These are phyloP conservation scores for Babesia bovis DNA, from an alignment of 169 alveolate species.

Conservation along the genomic window DNA sequence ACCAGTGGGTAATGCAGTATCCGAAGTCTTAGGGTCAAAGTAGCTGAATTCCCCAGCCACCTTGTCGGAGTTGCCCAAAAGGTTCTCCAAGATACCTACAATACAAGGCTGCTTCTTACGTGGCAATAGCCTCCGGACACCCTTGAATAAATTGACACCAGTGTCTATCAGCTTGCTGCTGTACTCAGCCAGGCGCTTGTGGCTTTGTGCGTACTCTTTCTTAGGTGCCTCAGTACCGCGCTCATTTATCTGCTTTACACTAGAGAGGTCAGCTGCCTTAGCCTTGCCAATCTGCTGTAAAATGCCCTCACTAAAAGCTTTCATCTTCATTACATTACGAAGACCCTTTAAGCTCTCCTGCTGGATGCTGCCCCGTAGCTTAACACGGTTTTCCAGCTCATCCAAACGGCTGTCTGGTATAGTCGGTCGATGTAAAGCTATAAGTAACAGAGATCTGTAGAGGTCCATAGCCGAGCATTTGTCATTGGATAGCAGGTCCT, in stretches of 20 bases:
- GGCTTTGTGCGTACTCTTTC: constrained; percentile 65
- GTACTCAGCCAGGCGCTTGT: constrained; percentile 63
- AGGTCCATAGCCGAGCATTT: constrained; percentile 67
- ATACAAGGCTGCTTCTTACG: constrained; percentile 73
- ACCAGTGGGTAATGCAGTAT: constrained; percentile 41
- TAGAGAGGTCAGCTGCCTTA: constrained; percentile 37
- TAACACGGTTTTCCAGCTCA: constrained; percentile 60
- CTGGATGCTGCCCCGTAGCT: constrained; percentile 50
- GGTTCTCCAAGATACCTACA: constrained; percentile 75
- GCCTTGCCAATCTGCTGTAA: constrained; percentile 67
- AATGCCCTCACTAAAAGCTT: constrained; percentile 56
- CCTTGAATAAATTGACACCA: constrained; percentile 65
- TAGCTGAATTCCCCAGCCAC: constrained; percentile 74
- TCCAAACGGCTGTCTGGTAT: constrained; percentile 50
- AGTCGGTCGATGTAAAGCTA: constrained; percentile 62
- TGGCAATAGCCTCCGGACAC: constrained; percentile 70
- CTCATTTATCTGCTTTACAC: constrained; percentile 20
- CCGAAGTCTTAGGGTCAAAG: constrained; percentile 69
- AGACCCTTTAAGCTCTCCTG: constrained; percentile 49
- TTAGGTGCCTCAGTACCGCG: constrained; percentile 30
- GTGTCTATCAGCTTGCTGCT: constrained; percentile 76
- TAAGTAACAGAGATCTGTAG: constrained; percentile 70
- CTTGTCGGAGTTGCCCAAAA: constrained; percentile 67
- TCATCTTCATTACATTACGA: constrained; percentile 64
- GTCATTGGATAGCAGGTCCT: constrained; percentile 64